These are phyloP conservation scores for Beauveria sp. DNA, from an alignment of 2,329 filamentous ascomycete genomes.

Conservation along the genomic window DNA sequence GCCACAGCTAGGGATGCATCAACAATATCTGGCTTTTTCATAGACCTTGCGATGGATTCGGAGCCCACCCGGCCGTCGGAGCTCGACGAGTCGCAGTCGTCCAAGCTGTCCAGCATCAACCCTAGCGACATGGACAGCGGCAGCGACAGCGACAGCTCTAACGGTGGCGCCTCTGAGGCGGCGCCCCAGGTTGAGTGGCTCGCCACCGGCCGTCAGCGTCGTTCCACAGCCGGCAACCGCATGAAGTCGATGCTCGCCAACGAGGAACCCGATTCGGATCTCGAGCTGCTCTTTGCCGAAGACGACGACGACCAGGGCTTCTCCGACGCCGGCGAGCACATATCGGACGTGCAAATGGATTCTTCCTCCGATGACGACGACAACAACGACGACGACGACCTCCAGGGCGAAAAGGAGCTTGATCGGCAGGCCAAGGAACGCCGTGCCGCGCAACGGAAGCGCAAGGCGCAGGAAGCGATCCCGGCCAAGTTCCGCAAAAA, in stretches of 20 bases:
- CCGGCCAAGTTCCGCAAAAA: slow-evolving; percentile 66
- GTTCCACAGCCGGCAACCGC: slow-evolving; percentile 76
- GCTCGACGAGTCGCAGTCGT: slow-evolving; percentile 26
- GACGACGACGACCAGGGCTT: slow-evolving; percentile 63
- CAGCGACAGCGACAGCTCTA: slow-evolving; percentile 25
- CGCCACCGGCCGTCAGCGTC: slow-evolving; percentile 63
- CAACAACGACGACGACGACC: slow-evolving; percentile 57
- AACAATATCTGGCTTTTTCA: not conserved
- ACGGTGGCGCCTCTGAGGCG: slow-evolving; percentile 27
- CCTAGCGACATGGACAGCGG: slow-evolving; percentile 19
- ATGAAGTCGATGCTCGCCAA: slow-evolving; percentile 71
- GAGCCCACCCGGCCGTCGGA: slow-evolving; percentile 22
- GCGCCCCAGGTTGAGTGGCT: slow-evolving; percentile 54
- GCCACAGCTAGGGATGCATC: slow-evolving; percentile 1
- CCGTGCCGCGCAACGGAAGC: slow-evolving; percentile 61
- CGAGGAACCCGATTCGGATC: slow-evolving; percentile 60
- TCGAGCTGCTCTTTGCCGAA: slow-evolving; percentile 70
- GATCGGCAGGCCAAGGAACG: slow-evolving; percentile 67
- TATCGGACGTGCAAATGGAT: slow-evolving; percentile 76
- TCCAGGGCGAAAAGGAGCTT: slow-evolving; percentile 82
- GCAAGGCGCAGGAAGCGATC: slow-evolving; percentile 70
- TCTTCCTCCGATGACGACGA: slow-evolving; percentile 80
- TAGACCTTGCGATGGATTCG: slow-evolving; percentile 19
- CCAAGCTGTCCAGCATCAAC: slow-evolving; percentile 17
- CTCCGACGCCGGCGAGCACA: slow-evolving; percentile 58